Evolutionary conservation across 805 yeast genomes (phyloP).

Genomic region (Phaffomyces opuntiae): DNA sequence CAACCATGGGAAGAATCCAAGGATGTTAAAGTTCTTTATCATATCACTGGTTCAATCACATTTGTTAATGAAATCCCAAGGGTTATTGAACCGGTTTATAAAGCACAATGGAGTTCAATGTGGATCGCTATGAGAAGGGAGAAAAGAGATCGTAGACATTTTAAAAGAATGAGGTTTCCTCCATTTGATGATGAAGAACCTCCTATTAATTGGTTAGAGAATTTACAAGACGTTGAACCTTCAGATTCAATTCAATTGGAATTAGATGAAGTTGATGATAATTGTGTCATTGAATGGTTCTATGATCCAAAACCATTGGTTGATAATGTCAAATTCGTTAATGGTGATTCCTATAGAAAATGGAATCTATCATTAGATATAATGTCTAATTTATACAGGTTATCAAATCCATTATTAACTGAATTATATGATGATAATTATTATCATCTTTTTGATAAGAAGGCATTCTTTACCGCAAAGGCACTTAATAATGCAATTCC

Average conservation of each 20-base stretch:
- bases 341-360: constrained; percentile 69
- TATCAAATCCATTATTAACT: constrained; percentile 65
- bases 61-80: constrained; percentile 90
- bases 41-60: constrained; percentile 87
- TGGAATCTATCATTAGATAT: constrained; percentile 62
- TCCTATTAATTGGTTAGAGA: constrained; percentile 76
- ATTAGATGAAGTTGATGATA: constrained; percentile 57
- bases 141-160: constrained; percentile 82
- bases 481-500: constrained; percentile 83
- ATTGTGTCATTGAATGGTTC: constrained; percentile 63
- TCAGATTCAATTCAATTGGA: constrained; percentile 65
- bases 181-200: constrained; percentile 98
- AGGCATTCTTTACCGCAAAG: constrained; percentile 84
- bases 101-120: constrained; percentile 92
- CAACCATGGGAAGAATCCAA: constrained; percentile 94
- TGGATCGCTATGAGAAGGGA: constrained; percentile 94
- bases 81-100: constrained; percentile 85
- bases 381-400: constrained; percentile 57
- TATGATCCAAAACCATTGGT: constrained; percentile 70
- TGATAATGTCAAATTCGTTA: constrained; percentile 48
- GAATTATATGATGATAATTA: constrained; percentile 47
- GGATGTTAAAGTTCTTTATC: constrained; percentile 85
- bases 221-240: constrained; percentile 65
- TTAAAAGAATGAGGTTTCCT: constrained; percentile 89
- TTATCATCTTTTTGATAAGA: constrained; percentile 65